phyloP scores from a whole-genome alignment of 192 early-diverging fungal species.

The Podila horticola region DNA sequence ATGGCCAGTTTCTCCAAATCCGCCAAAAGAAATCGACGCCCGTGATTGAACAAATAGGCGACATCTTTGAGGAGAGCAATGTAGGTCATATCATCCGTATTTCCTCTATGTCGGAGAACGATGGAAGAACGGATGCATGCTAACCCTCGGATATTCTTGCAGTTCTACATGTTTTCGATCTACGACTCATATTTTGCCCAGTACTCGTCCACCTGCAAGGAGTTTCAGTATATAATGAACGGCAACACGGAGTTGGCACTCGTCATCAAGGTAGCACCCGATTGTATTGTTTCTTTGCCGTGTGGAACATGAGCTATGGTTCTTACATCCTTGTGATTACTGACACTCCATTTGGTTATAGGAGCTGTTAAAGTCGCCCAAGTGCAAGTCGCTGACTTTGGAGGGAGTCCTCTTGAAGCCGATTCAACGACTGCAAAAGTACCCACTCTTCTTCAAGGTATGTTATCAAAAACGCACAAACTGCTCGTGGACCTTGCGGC shows the following conservation, averaged over 20 bases:
- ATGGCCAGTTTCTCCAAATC: slow-evolving; percentile 23
- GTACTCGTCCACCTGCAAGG: slow-evolving; percentile 32
- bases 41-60: slow-evolving; percentile 33
- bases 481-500: neutral
- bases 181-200: slow-evolving; percentile 52
- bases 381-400: slow-evolving; percentile 52
- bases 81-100: neutral
- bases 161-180: slow-evolving; percentile 52
- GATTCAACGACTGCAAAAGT: slow-evolving; percentile 57
- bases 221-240: slow-evolving; percentile 31
- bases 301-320: too few relatives aligned
- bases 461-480: neutral
- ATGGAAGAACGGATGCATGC: neutral
- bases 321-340: neutral
- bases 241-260: slow-evolving; percentile 31
- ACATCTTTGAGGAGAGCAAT: slow-evolving; percentile 29
- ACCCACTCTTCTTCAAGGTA: slow-evolving; percentile 62
- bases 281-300: neutral
- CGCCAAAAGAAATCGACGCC: slow-evolving; percentile 27
- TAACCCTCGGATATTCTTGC: neutral
- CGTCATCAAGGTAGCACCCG: slow-evolving; percentile 23
- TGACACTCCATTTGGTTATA: neutral
- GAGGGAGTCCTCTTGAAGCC: slow-evolving; percentile 58
- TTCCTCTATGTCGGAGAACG: neutral
- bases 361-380: slow-evolving; percentile 40